Conservation (phyloP, 495 filamentous ascomycete genomes). For the Evansstolkia leycettana region DNA sequence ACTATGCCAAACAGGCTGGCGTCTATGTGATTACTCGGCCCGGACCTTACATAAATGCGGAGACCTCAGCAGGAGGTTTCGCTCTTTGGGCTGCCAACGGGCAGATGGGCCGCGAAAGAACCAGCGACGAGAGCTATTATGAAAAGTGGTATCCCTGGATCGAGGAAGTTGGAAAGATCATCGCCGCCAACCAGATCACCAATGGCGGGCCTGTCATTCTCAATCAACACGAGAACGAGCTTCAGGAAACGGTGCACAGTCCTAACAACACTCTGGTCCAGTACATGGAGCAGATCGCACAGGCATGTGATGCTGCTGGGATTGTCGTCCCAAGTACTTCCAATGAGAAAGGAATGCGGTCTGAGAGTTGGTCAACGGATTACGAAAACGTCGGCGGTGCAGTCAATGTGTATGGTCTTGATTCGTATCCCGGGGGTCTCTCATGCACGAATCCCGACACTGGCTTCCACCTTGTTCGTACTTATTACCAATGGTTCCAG, state of each 20-base stretch:
- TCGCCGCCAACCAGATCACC: conserved; percentile 37
- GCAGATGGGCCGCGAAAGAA: conserved; percentile 31
- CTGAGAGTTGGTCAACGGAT: conserved; percentile 40
- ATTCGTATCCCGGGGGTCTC: conserved; percentile 42
- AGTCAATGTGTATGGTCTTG: conserved; percentile 43
- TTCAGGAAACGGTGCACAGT: conserved; percentile 26
- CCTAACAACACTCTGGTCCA: conserved; percentile 27
- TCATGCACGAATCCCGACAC: conserved; percentile 37
- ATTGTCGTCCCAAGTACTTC: conserved; percentile 37
- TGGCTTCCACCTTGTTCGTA: conserved; percentile 38
- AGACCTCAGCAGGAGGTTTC: conserved; percentile 36
- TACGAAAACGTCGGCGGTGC: conserved; percentile 42
- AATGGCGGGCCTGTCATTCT: conserved; percentile 41
- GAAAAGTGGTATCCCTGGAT: conserved; percentile 33
- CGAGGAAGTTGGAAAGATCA: conserved; percentile 29
- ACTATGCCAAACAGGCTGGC: conserved; percentile 42
- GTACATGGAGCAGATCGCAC: conserved; percentile 40
- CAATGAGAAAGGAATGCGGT: conserved; percentile 42
- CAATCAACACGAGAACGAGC: conserved; percentile 42
- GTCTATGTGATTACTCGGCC: conserved; percentile 46
- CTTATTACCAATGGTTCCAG: conserved; percentile 46
- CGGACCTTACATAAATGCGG: conserved; percentile 48
- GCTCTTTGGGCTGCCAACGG: conserved; percentile 41
- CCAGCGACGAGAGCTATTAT: conserved; percentile 29
- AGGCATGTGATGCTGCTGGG: conserved; percentile 33